These are phyloP conservation scores for Metschnikowia cerradonensis DNA, from an alignment of 805 yeast species.

Conservation along the genomic window DNA sequence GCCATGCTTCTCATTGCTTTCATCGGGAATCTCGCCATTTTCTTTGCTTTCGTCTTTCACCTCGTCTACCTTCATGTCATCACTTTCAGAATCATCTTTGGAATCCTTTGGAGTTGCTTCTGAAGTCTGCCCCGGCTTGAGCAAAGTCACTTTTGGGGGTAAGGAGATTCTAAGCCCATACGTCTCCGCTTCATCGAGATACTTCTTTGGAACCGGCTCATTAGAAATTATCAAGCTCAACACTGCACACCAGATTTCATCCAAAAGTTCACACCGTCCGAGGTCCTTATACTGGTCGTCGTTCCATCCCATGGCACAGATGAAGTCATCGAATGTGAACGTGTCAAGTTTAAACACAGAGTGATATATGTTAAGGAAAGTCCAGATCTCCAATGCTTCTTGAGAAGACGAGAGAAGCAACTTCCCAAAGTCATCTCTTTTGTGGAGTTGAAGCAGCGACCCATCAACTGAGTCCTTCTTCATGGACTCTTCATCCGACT, in stretches of 20 bases:
- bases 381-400: constrained; percentile 67
- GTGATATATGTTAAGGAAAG: constrained; percentile 67
- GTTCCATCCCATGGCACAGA: constrained; percentile 52
- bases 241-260: constrained; percentile 67
- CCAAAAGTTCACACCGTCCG: constrained; percentile 49
- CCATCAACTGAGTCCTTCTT: background rate
- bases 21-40: constrained; percentile 14
- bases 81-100: background rate
- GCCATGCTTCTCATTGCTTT: constrained; percentile 5
- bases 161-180: constrained; percentile 31
- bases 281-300: constrained; percentile 33
- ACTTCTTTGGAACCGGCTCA: constrained; percentile 21
- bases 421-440: background rate
- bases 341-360: constrained; percentile 62
- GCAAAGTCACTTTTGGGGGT: constrained; percentile 26
- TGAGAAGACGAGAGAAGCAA: constrained; percentile 19
- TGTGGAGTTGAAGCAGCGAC: background rate
- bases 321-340: constrained; percentile 75
- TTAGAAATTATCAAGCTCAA: constrained; percentile 52
- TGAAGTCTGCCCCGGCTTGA: constrained; percentile 14
- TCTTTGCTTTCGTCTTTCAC: constrained; percentile 18
- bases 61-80: constrained; percentile 18
- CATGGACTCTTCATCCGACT: constrained; percentile 3
- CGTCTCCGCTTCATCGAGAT: constrained; percentile 33
- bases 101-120: background rate